Base-by-base conservation (phyloP, 148 eudicot genomes). In the Camellia lanceoleosa region DNA sequence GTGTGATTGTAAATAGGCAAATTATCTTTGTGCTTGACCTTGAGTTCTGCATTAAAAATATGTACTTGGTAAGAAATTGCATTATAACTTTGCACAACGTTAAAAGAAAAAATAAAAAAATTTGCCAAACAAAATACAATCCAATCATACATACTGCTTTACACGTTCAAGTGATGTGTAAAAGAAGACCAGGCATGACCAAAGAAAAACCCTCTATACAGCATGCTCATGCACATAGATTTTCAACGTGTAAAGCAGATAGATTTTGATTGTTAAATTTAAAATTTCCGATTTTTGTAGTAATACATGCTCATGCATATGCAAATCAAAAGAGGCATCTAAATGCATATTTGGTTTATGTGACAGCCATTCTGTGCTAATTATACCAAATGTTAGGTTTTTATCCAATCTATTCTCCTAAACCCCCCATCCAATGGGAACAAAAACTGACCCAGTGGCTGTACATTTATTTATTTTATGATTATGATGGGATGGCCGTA, bases 1-100 rank as follows among this genome's bases (percentile, higher is more conserved):
- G 83, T 80, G 83, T 80, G 83, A 74, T 74, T 80, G 78, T 80
- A 80, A 42, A 54, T 10, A 6, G 83, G 58, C 55, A 55, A 20
- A 65, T 80, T 52, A 43, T 38, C 83, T 68, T 74, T 56, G 58
- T 74, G 79, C 74, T 74, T 80, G 78, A 42, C 74, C 56, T 54
- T 74, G 49, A 80, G 72, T 69, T 80, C 83, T 80, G 79, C 68
- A 12, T 38, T 64, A 64, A 46, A 80, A 74, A 38, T 8, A n/a
- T 80, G 78, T 20, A 56, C 2, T 23, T n/a, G 5, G 44, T 73
- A 5, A 71, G 58, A 47, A 79, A 44, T 75, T 23, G 51, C 67
- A 59, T 15, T 19, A 49, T n/a, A 18, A 13, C 6, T 18, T 19
- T 62, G 13, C 76, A 60, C 38, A 46, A 44, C 38, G 38, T 30